These are phyloP conservation scores for Sphagnurus paluster DNA, from an alignment of 1,284 basidiomycete species.

Conservation along the genomic window DNA sequence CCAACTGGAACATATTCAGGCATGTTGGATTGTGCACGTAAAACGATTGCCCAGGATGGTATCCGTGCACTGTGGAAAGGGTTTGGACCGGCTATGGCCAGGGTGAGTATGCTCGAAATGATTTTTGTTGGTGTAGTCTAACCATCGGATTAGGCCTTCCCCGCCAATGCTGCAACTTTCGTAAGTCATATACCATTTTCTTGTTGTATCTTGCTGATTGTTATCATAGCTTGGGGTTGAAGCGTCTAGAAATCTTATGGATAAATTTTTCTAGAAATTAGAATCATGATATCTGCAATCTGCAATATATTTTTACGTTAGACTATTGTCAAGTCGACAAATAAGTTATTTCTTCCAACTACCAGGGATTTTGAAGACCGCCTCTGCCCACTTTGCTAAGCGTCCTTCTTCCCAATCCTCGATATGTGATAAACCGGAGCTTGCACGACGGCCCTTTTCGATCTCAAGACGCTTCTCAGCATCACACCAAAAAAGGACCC, in stretches of 20 bases:
- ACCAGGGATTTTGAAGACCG: conserved; percentile 76
- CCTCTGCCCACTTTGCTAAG: conserved; percentile 72
- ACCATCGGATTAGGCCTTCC: conserved; percentile 65
- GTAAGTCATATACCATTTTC: conserved; percentile 47
- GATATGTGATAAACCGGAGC: conserved; percentile 68
- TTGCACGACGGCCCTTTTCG: conserved; percentile 62
- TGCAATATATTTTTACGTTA: background rate
- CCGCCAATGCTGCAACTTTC: conserved; percentile 95
- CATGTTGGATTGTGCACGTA: conserved; percentile 89
- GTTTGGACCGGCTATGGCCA: conserved; percentile 94
- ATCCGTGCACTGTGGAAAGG: conserved; percentile 93
- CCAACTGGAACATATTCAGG: conserved; percentile 95
- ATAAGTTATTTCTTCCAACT: conserved; percentile 61
- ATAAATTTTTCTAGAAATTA: conserved; percentile 53
- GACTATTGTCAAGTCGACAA: background rate
- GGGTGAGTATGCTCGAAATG: conserved; percentile 50
- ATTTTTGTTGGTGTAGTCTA: conserved; percentile 11
- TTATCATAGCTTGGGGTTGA: conserved; percentile 74
- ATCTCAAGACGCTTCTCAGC: conserved; percentile 81
- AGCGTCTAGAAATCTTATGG: conserved; percentile 72
- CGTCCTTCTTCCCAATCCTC: conserved; percentile 84
- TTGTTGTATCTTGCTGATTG: background rate
- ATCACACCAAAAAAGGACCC: conserved; percentile 99
- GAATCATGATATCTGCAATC: background rate
- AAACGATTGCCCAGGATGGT: conserved; percentile 93